Evolutionary conservation across 164 flowering plant species (phyloP).

Genomic region (Aristolochia californica): DNA sequence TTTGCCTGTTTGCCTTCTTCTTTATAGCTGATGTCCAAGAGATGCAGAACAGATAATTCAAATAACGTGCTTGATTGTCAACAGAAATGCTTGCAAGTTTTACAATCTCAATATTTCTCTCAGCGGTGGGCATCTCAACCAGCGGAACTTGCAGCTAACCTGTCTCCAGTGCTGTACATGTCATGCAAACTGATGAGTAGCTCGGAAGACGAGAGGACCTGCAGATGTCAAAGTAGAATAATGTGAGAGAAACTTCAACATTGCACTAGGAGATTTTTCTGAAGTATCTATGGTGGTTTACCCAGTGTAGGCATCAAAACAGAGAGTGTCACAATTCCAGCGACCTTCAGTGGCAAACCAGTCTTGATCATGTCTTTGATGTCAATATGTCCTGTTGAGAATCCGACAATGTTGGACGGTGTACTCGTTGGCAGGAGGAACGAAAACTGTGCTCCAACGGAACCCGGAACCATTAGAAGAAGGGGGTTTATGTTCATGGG

Average conservation of each 20-base stretch:
- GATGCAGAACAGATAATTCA: too few relatives aligned
- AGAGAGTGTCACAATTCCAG: constrained; percentile 45
- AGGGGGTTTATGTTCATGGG: constrained; percentile 63
- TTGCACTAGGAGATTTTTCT: neutral
- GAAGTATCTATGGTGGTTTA: constrained; percentile 11
- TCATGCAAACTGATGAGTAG: neutral
- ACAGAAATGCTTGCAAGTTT: too few relatives aligned
- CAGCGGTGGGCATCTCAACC: too few relatives aligned
- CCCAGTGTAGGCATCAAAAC: constrained; percentile 84
- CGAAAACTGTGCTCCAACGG: constrained; percentile 77
- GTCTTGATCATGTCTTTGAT: constrained; percentile 66
- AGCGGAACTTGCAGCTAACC: too few relatives aligned
- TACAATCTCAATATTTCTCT: too few relatives aligned
- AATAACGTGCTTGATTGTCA: too few relatives aligned
- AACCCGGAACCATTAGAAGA: constrained; percentile 71
- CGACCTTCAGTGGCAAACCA: constrained; percentile 62
- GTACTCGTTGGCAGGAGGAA: constrained; percentile 74
- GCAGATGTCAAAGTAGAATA: neutral
- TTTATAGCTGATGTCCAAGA: too few relatives aligned
- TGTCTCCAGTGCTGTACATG: neutral
- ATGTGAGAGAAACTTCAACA: neutral
- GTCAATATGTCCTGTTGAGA: constrained; percentile 66
- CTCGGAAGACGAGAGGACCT: neutral
- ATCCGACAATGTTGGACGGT: constrained; percentile 84
- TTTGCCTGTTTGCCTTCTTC: too few relatives aligned